phyloP scores from a whole-genome alignment of 805 yeast species.

The Dipodascopsis tothii region DNA sequence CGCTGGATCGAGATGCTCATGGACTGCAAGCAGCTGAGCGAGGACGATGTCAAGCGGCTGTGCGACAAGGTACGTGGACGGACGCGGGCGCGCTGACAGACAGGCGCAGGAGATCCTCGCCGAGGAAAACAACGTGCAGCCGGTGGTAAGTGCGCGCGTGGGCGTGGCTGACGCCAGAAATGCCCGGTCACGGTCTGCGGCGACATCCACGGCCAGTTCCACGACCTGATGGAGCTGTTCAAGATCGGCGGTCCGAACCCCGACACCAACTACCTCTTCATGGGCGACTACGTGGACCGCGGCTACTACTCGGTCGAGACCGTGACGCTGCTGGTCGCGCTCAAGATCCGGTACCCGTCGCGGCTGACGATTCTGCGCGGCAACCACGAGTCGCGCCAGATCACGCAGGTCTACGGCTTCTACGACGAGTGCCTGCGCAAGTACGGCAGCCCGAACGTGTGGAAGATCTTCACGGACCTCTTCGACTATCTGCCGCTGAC shows the following conservation, averaged over 20 bases:
- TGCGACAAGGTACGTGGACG: constrained; percentile 59
- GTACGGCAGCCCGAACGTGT: constrained; percentile 85
- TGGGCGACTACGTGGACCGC: constrained; percentile 88
- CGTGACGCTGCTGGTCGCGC: constrained; percentile 75
- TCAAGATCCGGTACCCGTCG: constrained; percentile 86
- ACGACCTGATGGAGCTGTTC: constrained; percentile 85
- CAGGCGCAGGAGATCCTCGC: constrained; percentile 64
- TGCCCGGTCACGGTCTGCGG: constrained; percentile 93
- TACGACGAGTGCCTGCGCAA: constrained; percentile 92
- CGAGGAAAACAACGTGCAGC: constrained; percentile 87
- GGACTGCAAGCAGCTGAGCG: constrained; percentile 73
- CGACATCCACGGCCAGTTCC: constrained; percentile 94
- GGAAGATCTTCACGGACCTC: constrained; percentile 86
- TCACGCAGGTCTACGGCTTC: constrained; percentile 92
- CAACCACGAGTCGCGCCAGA: constrained; percentile 91
- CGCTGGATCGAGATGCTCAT: constrained; percentile 77
- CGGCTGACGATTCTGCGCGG: constrained; percentile 90
- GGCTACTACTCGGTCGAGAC: constrained; percentile 87
- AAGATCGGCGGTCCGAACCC: constrained; percentile 94
- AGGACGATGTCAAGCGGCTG: constrained; percentile 66
- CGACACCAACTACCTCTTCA: constrained; percentile 76
- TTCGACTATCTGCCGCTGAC: constrained; percentile 92
- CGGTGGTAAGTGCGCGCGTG: constrained; percentile 43
- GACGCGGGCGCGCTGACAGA: constrained; percentile 27
- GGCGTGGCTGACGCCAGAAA: constrained; percentile 23